Evolutionary conservation across 2,329 filamentous ascomycete genomes (phyloP).

Genomic region (Paecilomyces sp.): DNA sequence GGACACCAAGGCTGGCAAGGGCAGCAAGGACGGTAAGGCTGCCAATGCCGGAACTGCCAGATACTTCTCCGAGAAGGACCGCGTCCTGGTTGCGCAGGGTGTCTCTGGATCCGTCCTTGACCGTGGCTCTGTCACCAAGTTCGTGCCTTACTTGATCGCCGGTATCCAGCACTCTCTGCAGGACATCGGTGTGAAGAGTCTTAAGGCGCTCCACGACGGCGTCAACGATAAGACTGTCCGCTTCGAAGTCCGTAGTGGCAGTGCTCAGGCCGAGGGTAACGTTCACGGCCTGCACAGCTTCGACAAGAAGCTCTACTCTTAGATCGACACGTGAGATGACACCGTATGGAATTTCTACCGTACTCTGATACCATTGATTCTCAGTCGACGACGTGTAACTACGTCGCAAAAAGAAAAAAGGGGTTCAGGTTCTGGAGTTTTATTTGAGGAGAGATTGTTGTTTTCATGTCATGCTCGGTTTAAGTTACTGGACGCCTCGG

Average conservation of each 20-base stretch:
- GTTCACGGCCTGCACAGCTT: conserved; percentile 96
- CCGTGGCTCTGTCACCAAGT: conserved; percentile 76
- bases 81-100: conserved; percentile 90
- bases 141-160: conserved; percentile 89
- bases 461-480: background rate
- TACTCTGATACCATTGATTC: conserved; percentile 3
- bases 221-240: conserved; percentile 70
- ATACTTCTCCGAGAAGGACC: conserved; percentile 97
- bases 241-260: conserved; percentile 91
- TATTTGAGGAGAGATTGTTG: background rate
- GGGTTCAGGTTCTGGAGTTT: background rate
- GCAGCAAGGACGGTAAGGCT: conserved; percentile 60
- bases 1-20: conserved; percentile 86
- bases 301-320: conserved; percentile 99
- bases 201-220: conserved; percentile 67
- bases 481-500: background rate
- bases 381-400: background rate
- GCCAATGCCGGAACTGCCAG: conserved; percentile 90
- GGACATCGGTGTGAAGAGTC: conserved; percentile 80
- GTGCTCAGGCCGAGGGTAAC: conserved; percentile 91
- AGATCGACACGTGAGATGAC: conserved; percentile 20
- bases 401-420: background rate
- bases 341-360: conserved; percentile 12
- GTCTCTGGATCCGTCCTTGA: conserved; percentile 65
- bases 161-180: conserved; percentile 97